Percentiles rank a stretch among this genome's conserved stretches.
Evolutionary conservation across 257 asterid genomes (phyloP).

Genomic region (Solanum etuberosum): DNA sequence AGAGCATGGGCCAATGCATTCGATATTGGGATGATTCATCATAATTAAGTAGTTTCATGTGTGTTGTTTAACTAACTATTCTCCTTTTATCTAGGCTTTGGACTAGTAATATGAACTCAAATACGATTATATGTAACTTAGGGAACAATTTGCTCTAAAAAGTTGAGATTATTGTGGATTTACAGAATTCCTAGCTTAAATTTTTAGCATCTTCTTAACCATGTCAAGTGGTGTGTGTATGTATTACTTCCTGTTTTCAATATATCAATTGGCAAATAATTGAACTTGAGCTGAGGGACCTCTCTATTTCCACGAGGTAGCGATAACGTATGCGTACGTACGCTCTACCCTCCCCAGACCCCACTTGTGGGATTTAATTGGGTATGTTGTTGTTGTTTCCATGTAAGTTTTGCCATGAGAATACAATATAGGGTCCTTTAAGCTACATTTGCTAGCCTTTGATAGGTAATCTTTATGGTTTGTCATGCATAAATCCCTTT

Average conservation of each 20-base stretch:
- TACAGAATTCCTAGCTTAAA: background rate
- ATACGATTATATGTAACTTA: background rate
- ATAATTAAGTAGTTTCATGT: background rate
- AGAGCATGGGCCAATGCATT: background rate
- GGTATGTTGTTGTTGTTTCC: background rate
- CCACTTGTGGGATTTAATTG: background rate
- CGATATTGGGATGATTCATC: background rate
- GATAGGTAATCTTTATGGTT: background rate
- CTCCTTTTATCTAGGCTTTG: background rate
- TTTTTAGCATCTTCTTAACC: background rate
- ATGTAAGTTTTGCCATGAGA: background rate
- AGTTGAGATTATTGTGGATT: background rate
- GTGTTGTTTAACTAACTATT: background rate
- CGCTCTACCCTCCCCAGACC: background rate
- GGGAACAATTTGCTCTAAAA: background rate
- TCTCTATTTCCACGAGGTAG: background rate
- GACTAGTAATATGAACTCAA: background rate
- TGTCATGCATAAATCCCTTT: background rate
- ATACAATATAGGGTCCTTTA: background rate
- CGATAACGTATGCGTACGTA: background rate
- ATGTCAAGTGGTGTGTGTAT: background rate
- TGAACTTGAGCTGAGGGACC: background rate
- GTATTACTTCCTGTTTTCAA: background rate
- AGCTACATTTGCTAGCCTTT: background rate
- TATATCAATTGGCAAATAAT: background rate